Evolutionary conservation across 805 yeast species (phyloP).

Genomic region (Metschnikowia peoriensis): DNA sequence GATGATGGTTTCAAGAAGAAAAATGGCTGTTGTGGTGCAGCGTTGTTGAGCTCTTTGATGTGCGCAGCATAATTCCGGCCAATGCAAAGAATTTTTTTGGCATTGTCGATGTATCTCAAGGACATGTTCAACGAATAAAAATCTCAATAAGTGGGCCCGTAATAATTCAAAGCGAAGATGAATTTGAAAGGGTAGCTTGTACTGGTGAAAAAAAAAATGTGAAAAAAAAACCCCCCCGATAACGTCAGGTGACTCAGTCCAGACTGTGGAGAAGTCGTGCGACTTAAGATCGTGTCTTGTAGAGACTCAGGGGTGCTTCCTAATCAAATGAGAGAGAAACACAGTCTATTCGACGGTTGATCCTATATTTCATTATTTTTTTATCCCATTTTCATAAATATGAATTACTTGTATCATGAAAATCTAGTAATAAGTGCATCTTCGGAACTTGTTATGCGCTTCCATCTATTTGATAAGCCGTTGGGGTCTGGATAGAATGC

Average conservation of each 20-base stretch:
- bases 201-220: neutral
- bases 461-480: neutral
- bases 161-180: neutral
- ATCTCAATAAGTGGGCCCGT: too few relatives aligned
- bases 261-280: slow-evolving; percentile 7
- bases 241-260: neutral
- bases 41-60: slow-evolving; percentile 81
- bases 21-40: slow-evolving; percentile 81
- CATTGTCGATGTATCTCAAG: slow-evolving; percentile 52
- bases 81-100: slow-evolving; percentile 84
- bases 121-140: slow-evolving; percentile 14
- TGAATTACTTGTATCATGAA: too few relatives aligned
- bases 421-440: too few relatives aligned
- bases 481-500: neutral
- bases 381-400: too few relatives aligned
- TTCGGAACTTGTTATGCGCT: too few relatives aligned
- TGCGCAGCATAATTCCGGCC: slow-evolving; percentile 99
- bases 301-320: neutral
- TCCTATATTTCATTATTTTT: too few relatives aligned
- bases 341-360: too few relatives aligned
- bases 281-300: neutral
- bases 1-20: slow-evolving; percentile 90
- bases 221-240: neutral
- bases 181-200: neutral
- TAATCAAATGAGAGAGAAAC: too few relatives aligned